Evolutionary conservation across 305 asterid species (phyloP), one percentile per base, ranked within the genome.

Genomic region (Fraxinus nigra): DNA sequence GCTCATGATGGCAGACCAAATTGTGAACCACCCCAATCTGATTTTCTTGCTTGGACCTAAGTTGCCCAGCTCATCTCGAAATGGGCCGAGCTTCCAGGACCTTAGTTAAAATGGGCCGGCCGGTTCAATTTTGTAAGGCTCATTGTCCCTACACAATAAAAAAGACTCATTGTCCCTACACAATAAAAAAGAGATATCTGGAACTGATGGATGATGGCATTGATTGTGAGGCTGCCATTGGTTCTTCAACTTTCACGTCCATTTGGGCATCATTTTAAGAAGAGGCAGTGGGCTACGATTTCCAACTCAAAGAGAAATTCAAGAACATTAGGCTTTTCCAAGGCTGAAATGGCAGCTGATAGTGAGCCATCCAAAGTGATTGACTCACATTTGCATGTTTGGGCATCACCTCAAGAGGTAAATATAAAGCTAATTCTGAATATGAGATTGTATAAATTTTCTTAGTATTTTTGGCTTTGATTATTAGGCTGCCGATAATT

Each of bases 321-420:
- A 18, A 77, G 43, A 14, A 78, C 18, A 80, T 75, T 81, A 22
- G 79, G 63, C 74, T 48, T 51, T 48, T 79, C 86, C 83, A 76
- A 79, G 46, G 78, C 85, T 70, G 89, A 65, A 80, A 91, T 93
- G 95, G 85, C 90, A 18, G 32, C 89, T 14, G 8, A 35, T 26
- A 79, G 73, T 65, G 13, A 54, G 18, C 72, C 70, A 28, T 84
- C 89, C 72, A 91, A 84, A 84, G 88, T 92, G 32, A 92, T 95
- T 22, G 98, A 95, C 85, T 95, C 98, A 6, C 98, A 95, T 88
- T 90, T 93, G 85, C 98, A 95, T 88, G 97, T 93, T 28, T 93
- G 98, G 98, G 98, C 97, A 11, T 90, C 98, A 5, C 92, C 95
- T 54, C 87, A 87, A 75, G 90, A 88, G 93, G 98, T 91, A 30